These are phyloP conservation scores for Lactarius pseudohatsudake DNA, from an alignment of 768 basidiomycete species.

Conservation along the genomic window DNA sequence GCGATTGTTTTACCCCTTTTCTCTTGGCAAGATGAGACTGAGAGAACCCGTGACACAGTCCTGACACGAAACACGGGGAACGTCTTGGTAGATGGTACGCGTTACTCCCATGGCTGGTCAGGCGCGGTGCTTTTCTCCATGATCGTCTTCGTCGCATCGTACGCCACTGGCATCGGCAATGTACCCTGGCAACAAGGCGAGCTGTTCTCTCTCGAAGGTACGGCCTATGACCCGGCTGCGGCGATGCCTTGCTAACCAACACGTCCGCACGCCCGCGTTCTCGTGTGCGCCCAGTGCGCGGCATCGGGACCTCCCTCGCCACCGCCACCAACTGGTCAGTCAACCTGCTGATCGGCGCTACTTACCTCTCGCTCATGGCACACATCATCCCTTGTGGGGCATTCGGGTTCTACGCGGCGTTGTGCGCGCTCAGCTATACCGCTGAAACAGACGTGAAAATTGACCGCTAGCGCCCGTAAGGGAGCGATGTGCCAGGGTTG, in stretches of 20 bases:
- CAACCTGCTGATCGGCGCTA: constrained; percentile 75
- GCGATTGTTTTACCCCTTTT: neutral
- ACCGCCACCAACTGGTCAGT: constrained; percentile 79
- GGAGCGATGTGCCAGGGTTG: too few species aligned
- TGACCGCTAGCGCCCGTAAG: too few species aligned
- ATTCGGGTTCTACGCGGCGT: constrained; percentile 73
- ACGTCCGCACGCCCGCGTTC: neutral
- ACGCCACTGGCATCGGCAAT: constrained; percentile 76
- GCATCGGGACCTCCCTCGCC: constrained; percentile 71
- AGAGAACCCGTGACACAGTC: constrained; percentile 36
- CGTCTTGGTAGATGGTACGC: constrained; percentile 54
- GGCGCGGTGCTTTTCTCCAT: constrained; percentile 73
- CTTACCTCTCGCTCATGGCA: constrained; percentile 78
- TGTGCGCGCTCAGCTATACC: constrained; percentile 66
- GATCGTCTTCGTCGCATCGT: constrained; percentile 80
- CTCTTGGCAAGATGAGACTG: neutral
- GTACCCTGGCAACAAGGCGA: constrained; percentile 90
- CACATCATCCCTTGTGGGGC: constrained; percentile 72
- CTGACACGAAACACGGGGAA: constrained; percentile 63
- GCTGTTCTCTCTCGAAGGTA: constrained; percentile 73
- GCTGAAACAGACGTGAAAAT: too few species aligned
- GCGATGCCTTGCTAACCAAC: neutral
- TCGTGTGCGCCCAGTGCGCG: constrained; percentile 50
- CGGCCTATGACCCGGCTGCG: constrained; percentile 19
- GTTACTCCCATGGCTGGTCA: constrained; percentile 63